These are phyloP conservation scores for Pythium biforme DNA, from an alignment of 352 stramenopile genomes.

Conservation along the genomic window DNA sequence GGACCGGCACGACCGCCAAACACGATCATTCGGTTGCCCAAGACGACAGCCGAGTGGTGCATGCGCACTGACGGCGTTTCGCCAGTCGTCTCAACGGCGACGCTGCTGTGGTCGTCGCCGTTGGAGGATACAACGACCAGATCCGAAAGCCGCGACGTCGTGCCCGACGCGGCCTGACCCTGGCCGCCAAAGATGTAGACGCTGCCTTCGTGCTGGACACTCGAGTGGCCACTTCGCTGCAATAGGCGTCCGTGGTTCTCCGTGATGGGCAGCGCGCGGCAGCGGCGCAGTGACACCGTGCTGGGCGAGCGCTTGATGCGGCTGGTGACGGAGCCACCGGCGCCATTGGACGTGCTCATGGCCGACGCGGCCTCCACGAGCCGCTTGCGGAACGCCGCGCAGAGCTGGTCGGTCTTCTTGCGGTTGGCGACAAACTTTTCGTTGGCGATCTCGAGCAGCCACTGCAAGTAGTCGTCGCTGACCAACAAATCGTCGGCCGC, in stretches of 20 bases:
- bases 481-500: constrained; percentile 51
- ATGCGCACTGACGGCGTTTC: constrained; percentile 51
- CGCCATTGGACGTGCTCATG: background rate
- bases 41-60: constrained; percentile 68
- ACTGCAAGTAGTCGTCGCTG: constrained; percentile 63
- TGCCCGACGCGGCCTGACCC: constrained; percentile 50
- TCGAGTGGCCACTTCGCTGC: constrained; percentile 65
- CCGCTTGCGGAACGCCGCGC: constrained; percentile 47
- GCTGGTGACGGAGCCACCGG: background rate
- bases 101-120: constrained; percentile 9
- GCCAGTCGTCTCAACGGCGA: constrained; percentile 1
- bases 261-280: constrained; percentile 11
- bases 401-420: constrained; percentile 67
- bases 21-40: constrained; percentile 60
- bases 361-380: constrained; percentile 31
- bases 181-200: constrained; percentile 77
- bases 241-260: constrained; percentile 24
- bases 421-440: constrained; percentile 84
- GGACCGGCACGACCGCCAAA: constrained; percentile 80
- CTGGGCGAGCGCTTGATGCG: constrained; percentile 15
- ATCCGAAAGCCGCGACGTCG: constrained; percentile 55
- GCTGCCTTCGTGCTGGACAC: constrained; percentile 37
- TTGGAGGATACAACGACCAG: constrained; percentile 29
- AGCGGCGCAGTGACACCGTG: constrained; percentile 24
- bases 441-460: constrained; percentile 80